Conservation (phyloP, 2,329 filamentous ascomycete species). For the Macrophomina pseudophaseolina region DNA sequence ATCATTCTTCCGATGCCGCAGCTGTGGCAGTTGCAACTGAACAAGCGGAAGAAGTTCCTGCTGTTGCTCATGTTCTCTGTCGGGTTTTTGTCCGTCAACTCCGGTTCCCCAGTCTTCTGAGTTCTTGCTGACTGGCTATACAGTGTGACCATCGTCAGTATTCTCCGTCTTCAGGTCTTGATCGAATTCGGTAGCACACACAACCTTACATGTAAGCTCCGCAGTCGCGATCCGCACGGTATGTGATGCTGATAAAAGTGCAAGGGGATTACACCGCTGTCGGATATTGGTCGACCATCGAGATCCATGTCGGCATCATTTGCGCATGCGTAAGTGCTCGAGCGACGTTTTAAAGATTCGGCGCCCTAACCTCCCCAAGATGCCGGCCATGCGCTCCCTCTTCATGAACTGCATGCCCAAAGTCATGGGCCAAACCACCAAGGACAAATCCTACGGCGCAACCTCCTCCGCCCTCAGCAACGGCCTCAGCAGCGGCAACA, state of each 20-base stretch:
- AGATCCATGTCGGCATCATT: conserved; percentile 46
- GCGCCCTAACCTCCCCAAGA: background rate
- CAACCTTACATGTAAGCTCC: conserved; percentile 43
- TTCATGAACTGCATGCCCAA: conserved; percentile 20
- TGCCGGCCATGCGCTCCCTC: conserved; percentile 21
- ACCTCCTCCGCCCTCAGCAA: background rate
- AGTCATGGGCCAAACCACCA: conserved; percentile 20
- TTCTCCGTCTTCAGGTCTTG: conserved; percentile 51
- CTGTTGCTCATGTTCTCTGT: conserved; percentile 44
- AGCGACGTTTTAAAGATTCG: too few relatives aligned
- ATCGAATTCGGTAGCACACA: conserved; percentile 48
- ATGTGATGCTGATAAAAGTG: background rate
- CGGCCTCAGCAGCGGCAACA: background rate
- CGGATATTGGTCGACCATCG: conserved; percentile 47
- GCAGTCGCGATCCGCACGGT: background rate
- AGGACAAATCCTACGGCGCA: background rate
- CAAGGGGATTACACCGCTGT: conserved; percentile 44
- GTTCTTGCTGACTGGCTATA: conserved; percentile 25
- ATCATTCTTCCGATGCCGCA: conserved; percentile 41
- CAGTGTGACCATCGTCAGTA: conserved; percentile 48
- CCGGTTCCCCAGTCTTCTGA: too few relatives aligned
- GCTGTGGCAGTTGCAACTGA: conserved; percentile 38
- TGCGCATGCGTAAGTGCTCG: conserved; percentile 45
- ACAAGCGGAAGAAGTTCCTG: conserved; percentile 39
- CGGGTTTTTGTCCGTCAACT: conserved; percentile 39